phyloP scores from a whole-genome alignment of 225 moss, liverwort and hornwort genomes.

The Rhytidiadelphus loreus region DNA sequence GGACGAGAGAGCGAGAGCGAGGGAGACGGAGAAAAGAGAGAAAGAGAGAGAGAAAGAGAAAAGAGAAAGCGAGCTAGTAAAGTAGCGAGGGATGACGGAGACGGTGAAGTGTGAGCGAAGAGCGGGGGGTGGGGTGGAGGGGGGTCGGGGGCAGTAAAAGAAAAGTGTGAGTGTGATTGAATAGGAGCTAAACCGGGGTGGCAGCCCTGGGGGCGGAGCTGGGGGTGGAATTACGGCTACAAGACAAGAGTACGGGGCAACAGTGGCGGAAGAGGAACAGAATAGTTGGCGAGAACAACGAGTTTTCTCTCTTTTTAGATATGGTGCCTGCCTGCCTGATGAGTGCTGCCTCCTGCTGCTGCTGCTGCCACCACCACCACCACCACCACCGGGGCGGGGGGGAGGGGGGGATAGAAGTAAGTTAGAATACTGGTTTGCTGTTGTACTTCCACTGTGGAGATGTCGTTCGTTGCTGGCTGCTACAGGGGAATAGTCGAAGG shows the following conservation, averaged over 20 bases:
- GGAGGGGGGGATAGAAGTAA: background rate
- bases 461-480: background rate
- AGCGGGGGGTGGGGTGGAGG: no score
- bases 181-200: background rate
- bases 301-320: background rate
- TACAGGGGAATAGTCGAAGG: constrained; percentile 6
- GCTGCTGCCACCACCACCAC: background rate
- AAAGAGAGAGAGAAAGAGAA: no score
- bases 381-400: background rate
- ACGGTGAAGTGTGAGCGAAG: background rate
- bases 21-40: background rate
- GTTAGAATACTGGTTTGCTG: background rate
- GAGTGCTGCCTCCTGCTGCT: background rate
- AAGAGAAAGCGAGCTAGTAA: background rate
- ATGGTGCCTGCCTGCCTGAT: background rate
- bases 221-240: constrained; percentile 19
- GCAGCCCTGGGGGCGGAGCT: constrained; percentile 12
- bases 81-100: background rate
- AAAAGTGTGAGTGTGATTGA: background rate
- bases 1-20: background rate
- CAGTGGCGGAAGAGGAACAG: background rate
- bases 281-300: constrained; percentile 7
- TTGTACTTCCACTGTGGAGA: background rate
- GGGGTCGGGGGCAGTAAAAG: no score
- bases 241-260: constrained; percentile 10